Base-by-base conservation (phyloP, 2,329 filamentous ascomycete genomes). In the Pyrenophora graminea region DNA sequence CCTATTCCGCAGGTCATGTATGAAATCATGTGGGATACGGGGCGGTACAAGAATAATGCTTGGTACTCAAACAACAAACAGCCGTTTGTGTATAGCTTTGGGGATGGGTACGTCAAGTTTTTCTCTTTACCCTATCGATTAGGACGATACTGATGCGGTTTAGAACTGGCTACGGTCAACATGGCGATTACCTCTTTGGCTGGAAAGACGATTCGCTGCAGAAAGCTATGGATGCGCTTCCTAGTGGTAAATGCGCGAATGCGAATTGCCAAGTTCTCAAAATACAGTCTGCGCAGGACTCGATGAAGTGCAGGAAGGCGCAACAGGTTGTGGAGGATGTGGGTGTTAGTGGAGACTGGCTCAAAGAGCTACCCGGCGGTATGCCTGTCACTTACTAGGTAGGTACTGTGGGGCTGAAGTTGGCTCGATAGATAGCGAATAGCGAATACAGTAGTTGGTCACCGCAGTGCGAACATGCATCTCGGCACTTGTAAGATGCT, bases 281-380 rank as follows among this genome's bases (percentile, higher is more conserved):
- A 48, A 60, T 68, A 3, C 66, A 70, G 48, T 65, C 63, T 30
- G 64, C 56, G 1, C 48, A 58, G 21, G 62, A 68, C n/a, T 39
- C 65, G 0, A 62, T 59, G 54, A 38, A 39, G 3, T 70, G 65
- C 34, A 68, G 59, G 53, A 69, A 68, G 51, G 38, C 72, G 27
- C 78, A 81, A 58, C 76, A 79, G 58, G 78, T 79, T 13, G 72
- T 74, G 31, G 80, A 82, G 67, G 55, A 74, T 8, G 77, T 81
- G 46, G 67, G 67, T 4, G 50, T 57, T 31, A 45, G 49, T 18
- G 66, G 66, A 19, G 39, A 42, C n/a, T 69, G 64, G 67, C 34
- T 69, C 15, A 60, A 60, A 13, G 55, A 68, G 47, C 61, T 70
- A 45, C 67, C 67, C 10, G 66, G 66, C n/a, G 66, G 63, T 37